A percentile compares a stretch with the other conserved stretches of the same genome.
Evolutionary conservation across 257 asterid species (phyloP).

Genomic region (Rauvolfia tetraphylla): DNA sequence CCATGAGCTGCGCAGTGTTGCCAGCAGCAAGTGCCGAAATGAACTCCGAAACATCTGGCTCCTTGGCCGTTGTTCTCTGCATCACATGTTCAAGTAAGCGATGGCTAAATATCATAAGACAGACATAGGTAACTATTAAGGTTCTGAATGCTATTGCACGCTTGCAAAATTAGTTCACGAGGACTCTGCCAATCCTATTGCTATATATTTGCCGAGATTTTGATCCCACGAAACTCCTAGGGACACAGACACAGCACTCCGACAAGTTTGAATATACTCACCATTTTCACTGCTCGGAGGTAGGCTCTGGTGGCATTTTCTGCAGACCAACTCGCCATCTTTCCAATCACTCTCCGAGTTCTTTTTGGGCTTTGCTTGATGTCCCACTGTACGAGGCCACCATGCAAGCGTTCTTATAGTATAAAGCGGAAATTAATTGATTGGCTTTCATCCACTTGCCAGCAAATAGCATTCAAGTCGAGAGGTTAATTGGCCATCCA

Average conservation of each 20-base stretch:
- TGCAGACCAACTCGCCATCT: constrained; percentile 79
- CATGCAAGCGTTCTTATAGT: not conserved
- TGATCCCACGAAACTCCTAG: not conserved
- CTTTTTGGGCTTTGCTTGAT: not conserved
- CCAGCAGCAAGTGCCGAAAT: constrained; percentile 85
- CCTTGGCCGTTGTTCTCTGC: constrained; percentile 56
- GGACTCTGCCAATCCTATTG: too few relatives aligned
- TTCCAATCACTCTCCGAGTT: not conserved
- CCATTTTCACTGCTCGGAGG: constrained; percentile 63
- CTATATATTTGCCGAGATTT: not conserved
- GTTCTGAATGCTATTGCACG: too few relatives aligned
- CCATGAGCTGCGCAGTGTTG: constrained; percentile 54
- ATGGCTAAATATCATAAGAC: too few relatives aligned
- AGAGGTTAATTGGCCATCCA: not conserved
- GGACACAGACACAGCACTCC: not conserved
- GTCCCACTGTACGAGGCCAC: not conserved
- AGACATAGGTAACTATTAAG: too few relatives aligned
- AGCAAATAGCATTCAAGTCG: not conserved
- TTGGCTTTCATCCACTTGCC: not conserved
- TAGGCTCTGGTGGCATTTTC: constrained; percentile 76
- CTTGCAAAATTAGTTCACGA: not conserved
- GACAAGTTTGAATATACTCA: constrained; percentile 19
- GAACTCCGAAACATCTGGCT: constrained; percentile 68
- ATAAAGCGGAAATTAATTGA: not conserved
- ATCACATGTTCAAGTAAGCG: constrained; percentile 12